Evolutionary conservation across 2,329 filamentous ascomycete genomes (phyloP), one percentile per base, ranked within the genome.

Genomic region (Phaeomoniella chlamydospora): DNA sequence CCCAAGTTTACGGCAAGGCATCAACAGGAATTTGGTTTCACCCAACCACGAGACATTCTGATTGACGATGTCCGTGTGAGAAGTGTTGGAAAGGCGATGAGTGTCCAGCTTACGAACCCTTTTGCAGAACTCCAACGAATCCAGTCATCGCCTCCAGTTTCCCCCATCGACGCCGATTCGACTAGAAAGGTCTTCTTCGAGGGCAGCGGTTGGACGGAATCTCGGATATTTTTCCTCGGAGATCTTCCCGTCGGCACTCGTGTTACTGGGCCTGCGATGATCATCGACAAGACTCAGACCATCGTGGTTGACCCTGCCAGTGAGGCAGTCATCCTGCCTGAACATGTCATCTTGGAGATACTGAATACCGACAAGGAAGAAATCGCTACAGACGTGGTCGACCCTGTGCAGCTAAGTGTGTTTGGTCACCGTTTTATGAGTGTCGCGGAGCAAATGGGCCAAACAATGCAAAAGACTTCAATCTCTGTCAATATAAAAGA

Each of bases 351-450:
- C 15, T 47, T 65, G 15, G 54, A 64, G 14, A 40, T 55, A 26
- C 9, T 9, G 6, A 26, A 9, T n/a, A n/a, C 6, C 22, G 9
- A n/a, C 6, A 26, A 26, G 6, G 22, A 26, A 6, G n/a, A n/a
- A 6, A 6, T 26, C 6, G 22, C 6, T 26, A n/a, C 22, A 10
- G 65, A 65, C 30, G 69, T 75, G 38, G 74, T 83, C 1, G 79
- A 87, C 50, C 81, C 81, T 0, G 81, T 87, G 44, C 68, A 83
- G 59, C 67, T 88, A 2, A 80, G 74, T 49, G 80, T 88, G 39
- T 87, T 88, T 45, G 78, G 77, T 1, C 80, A 87, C 51, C 70
- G 82, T 5, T 88, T 88, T 57, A 88, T 87, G 81, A 77, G 78
- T 4, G 85, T 87, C 46, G 82, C 82, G 2, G 82, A 88, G 56